Percentiles rank a stretch among this genome's conserved stretches.
Conservation (phyloP, 208 protist species). For the Crithidia fasciculata region DNA sequence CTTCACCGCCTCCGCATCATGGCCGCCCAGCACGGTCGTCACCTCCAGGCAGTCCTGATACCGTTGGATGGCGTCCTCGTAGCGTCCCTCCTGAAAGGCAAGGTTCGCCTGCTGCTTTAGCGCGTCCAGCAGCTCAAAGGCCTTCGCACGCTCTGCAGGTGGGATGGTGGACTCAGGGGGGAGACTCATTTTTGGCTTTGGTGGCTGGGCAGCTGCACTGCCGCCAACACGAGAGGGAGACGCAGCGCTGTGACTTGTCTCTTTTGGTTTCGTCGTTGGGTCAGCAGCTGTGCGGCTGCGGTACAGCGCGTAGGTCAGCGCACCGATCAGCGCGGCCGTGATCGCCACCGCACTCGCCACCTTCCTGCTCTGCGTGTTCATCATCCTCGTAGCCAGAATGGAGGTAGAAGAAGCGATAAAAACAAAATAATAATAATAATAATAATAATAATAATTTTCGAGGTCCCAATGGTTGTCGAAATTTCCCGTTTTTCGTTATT, state of each 20-base stretch:
- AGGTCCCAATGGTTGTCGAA: no score
- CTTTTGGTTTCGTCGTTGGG: neutral
- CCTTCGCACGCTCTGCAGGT: constrained; percentile 31
- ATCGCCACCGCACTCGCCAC: neutral
- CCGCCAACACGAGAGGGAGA: neutral
- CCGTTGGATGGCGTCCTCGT: constrained; percentile 60
- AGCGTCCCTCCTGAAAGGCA: constrained; percentile 65
- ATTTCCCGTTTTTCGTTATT: no score
- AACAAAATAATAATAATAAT: neutral
- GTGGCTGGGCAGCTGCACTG: neutral
- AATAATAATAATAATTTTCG: neutral
- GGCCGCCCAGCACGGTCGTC: constrained; percentile 47
- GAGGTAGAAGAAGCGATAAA: neutral
- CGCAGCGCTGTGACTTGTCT: neutral
- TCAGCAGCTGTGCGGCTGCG: constrained; percentile 7
- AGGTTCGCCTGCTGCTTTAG: constrained; percentile 71
- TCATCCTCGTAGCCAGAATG: neutral
- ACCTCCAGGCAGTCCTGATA: constrained; percentile 84
- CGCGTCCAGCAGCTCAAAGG: constrained; percentile 44
- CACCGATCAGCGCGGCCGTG: constrained; percentile 22
- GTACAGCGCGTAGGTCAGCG: constrained; percentile 15
- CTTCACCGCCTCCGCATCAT: constrained; percentile 53
- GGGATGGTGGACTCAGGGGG: constrained; percentile 34
- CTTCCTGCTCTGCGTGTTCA: neutral
- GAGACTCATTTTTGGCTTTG: neutral